phyloP scores from a whole-genome alignment of 129 eudicot species.

The Arctium minus region DNA sequence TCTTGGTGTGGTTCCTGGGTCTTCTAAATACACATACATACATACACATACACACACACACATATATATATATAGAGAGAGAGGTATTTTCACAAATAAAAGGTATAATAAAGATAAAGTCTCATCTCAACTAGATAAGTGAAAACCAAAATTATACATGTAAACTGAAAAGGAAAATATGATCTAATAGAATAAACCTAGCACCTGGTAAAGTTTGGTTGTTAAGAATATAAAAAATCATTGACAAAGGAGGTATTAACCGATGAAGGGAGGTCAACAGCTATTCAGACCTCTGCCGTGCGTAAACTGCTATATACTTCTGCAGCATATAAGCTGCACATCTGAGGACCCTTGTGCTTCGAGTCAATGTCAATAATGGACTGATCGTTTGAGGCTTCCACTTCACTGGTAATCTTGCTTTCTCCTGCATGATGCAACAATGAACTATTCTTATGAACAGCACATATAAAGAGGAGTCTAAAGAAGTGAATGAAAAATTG shows the following conservation, averaged over 20 bases:
- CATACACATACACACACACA: not conserved
- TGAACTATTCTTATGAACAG: not conserved
- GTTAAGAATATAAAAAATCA: not conserved
- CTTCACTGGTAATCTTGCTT: constrained; percentile 24
- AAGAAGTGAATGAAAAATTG: not conserved
- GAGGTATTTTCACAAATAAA: not conserved
- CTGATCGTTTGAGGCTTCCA: constrained; percentile 29
- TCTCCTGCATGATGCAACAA: constrained; percentile 36
- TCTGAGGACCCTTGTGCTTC: constrained; percentile 63
- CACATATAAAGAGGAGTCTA: not conserved
- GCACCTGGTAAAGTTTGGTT: not conserved
- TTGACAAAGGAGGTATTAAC: constrained; percentile 26
- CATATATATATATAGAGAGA: not conserved
- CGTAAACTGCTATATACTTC: constrained; percentile 50
- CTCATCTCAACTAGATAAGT: not conserved
- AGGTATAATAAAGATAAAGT: not conserved
- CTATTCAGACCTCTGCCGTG: constrained; percentile 65
- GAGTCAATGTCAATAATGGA: constrained; percentile 63
- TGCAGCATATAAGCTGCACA: constrained; percentile 81
- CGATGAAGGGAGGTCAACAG: constrained; percentile 22
- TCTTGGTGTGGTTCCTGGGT: not conserved
- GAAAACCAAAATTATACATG: not conserved
- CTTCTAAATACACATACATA: not conserved
- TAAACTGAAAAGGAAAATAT: not conserved
- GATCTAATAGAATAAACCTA: not conserved